Evolutionary conservation across 768 basidiomycete genomes (phyloP), one percentile per base, ranked within the genome.

Genomic region (Tulasnella calospora): DNA sequence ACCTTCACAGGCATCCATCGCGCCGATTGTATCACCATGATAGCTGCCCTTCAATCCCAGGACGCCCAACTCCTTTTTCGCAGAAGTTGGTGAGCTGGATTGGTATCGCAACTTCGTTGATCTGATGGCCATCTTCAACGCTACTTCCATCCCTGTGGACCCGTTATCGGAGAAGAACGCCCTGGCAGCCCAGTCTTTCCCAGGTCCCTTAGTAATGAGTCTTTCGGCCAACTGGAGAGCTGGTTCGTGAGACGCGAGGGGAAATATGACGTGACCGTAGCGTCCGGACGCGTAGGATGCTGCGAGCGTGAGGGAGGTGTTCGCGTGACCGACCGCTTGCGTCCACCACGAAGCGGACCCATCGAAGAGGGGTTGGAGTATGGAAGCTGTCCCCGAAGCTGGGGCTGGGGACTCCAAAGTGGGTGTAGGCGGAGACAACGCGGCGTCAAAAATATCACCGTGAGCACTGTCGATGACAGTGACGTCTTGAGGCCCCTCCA

Each of bases 271-370:
- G 84, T 99, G 97, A 0, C 97, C 97, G 82, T 98, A 99, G 3
- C 97, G 89, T 10, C 97, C 97, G 23, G 95, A 92, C 8, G 96
- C 95, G 44, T 88, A 87, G 1, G 96, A 96, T 0, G 95, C 96
- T 12, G 96, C 95, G 61, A 96, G 86, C 0, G 94, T 91, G 19
- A 98, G 87, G 0, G 89, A 85, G 0, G 93, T 89, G 81, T 92
- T 85, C 15, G 90, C 91, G 81, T 98, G 97, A 0, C 96, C 97
- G 55, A 98, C 84, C 0, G 92, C 89, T 84, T 99, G 97, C 0
- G 96, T 99, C 95, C 97, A 99, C 97, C 97, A 98, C 15, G 95
- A 97, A 0, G 96, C 97, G 0, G 96, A 98, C 5, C 94, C 92
- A 82, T 98, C 96, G 80, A 95, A 89, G 80, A 94, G 90, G 7